These are phyloP conservation scores for Arxiozyma telluris DNA, from an alignment of 1,139 yeast genomes.

Conservation along the genomic window DNA sequence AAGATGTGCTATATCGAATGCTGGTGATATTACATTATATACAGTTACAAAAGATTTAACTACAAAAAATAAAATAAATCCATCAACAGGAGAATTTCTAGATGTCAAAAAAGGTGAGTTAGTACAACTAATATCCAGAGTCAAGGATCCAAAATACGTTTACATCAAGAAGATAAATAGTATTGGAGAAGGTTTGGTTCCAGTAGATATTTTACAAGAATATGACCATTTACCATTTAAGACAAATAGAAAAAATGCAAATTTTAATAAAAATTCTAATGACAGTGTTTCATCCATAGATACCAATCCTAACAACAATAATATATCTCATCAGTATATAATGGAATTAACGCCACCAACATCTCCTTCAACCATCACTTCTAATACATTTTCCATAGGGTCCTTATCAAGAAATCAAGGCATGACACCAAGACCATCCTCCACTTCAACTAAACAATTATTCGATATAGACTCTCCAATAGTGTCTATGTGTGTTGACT, in stretches of 20 bases:
- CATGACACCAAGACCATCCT: constrained; percentile 2
- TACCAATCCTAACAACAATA: background rate
- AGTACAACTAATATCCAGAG: constrained; percentile 16
- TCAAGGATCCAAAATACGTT: constrained; percentile 9
- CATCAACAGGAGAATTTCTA: constrained; percentile 4
- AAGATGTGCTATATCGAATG: background rate
- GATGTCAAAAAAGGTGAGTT: constrained; percentile 14
- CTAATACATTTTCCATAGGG: constrained; percentile 11
- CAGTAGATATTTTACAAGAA: constrained; percentile 14
- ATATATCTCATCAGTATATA: background rate
- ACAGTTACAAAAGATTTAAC: background rate
- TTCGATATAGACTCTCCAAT: constrained; percentile 2
- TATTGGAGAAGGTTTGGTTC: constrained; percentile 20
- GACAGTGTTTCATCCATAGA: background rate
- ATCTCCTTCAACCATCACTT: constrained; percentile 16
- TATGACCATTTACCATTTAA: constrained; percentile 6
- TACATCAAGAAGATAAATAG: constrained; percentile 17
- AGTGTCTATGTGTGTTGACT: constrained; percentile 4
- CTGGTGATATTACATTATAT: background rate
- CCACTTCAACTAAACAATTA: background rate
- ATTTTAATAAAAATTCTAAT: background rate
- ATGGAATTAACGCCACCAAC: constrained; percentile 15
- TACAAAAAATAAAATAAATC: background rate
- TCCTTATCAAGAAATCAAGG: constrained; percentile 10
- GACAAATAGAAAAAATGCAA: background rate